Evolutionary conservation across 805 yeast species (phyloP), one percentile per base, ranked within the genome.

Genomic region (Lipomyces kockii): DNA sequence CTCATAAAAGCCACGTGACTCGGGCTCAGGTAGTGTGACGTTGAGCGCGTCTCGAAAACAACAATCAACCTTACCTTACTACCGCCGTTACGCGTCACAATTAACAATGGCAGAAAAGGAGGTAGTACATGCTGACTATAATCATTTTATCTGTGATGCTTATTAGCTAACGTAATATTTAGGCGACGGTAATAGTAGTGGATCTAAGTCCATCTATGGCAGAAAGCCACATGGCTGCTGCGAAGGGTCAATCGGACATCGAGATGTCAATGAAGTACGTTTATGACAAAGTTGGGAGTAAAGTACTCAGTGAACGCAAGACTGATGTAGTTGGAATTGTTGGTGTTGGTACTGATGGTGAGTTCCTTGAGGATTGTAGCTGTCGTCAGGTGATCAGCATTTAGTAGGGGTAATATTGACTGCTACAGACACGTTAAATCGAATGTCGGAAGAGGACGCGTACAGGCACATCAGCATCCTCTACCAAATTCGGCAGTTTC

Each of bases 101-200:
- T n/a, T 52, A n/a, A 51, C 22, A 58, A 73, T 74, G 76, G 67
- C 74, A 22, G 66, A 66, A 14, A 73, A 74, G 66, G 73, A 74
- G 72, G 75, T 73, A 52, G 14, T 37, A 37, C 12, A 72, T 61
- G 22, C 17, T 3, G n/a, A 3, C 25, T 22, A 12, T 9, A 11
- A 12, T 52, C 0, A 3, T 20, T 14, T 25, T 11, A 29, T 60
- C 32, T 32, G 52, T 12, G 17, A 51, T 20, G 20, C 17, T 20
- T 14, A 7, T 25, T 52, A 3, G 20, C 51, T 37, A 37, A 22
- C 22, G 29, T 17, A 29, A 3, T 32, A n/a, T 35, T 2, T 55
- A 79, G 80, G 74, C 78, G 39, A 83, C 87, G 0, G 77, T 80
- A 1, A 85, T 83, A 70, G 79, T 86, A 9, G 80, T 85, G 17